A percentile compares a stretch with the other conserved stretches of the same genome.
Conservation (phyloP, 495 filamentous ascomycete species). For the Lasiosphaeris hirsuta region DNA sequence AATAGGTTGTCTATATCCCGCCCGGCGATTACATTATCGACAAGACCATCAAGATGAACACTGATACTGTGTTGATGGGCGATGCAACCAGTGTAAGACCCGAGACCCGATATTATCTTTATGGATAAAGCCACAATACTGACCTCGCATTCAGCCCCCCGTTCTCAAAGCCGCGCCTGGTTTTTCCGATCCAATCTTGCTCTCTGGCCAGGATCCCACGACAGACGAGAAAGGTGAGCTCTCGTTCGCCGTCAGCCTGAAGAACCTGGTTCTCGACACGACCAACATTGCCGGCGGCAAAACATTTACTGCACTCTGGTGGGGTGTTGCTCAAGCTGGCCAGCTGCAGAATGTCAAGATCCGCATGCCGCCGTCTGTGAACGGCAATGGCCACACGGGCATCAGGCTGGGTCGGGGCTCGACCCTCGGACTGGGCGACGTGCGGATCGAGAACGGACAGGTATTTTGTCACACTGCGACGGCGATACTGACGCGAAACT, state of each 20-base stretch:
- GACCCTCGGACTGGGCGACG: slow-evolving; percentile 35
- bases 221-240: slow-evolving; percentile 28
- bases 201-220: slow-evolving; percentile 43
- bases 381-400: slow-evolving; percentile 56
- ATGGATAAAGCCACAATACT: neutral
- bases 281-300: slow-evolving; percentile 50
- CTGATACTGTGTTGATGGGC: slow-evolving; percentile 61
- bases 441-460: slow-evolving; percentile 36
- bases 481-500: no score
- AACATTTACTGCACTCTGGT: slow-evolving; percentile 59
- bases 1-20: slow-evolving; percentile 59
- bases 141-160: slow-evolving; percentile 38
- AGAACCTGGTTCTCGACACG: slow-evolving; percentile 67
- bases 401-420: slow-evolving; percentile 58
- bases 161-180: slow-evolving; percentile 56
- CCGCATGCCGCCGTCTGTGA: slow-evolving; percentile 48
- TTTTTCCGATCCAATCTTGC: slow-evolving; percentile 36
- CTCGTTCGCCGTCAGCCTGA: slow-evolving; percentile 60
- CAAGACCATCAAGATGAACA: slow-evolving; percentile 50
- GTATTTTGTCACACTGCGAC: slow-evolving; percentile 19
- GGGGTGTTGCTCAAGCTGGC: slow-evolving; percentile 64
- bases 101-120: neutral
- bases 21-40: slow-evolving; percentile 61
- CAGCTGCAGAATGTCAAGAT: slow-evolving; percentile 70
- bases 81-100: slow-evolving; percentile 58